Conservation (phyloP, 2,329 filamentous ascomycete genomes). For the Epichloe gansuensis region DNA sequence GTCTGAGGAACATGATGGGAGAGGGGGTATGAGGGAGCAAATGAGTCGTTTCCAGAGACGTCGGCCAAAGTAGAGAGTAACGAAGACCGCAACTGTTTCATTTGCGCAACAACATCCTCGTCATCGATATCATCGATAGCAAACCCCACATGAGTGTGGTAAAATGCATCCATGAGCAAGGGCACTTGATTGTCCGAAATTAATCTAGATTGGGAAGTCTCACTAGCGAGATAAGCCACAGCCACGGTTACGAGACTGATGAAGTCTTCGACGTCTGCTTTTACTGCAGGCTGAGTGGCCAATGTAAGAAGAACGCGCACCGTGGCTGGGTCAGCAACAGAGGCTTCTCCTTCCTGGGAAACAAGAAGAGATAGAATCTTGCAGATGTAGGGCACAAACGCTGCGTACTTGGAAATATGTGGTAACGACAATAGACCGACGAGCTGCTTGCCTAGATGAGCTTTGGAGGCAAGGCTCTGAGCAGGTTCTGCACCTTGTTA, state of each 20-base stretch:
- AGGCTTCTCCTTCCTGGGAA: constrained; percentile 36
- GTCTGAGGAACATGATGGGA: constrained; percentile 27
- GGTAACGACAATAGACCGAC: constrained; percentile 36
- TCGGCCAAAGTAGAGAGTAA: constrained; percentile 40
- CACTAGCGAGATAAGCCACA: constrained; percentile 41
- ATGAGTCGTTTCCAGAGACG: constrained; percentile 36
- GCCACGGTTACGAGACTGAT: constrained; percentile 37
- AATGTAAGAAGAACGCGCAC: constrained; percentile 37
- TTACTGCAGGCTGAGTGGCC: constrained; percentile 27
- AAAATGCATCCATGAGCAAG: constrained; percentile 35
- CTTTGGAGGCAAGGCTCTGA: constrained; percentile 41
- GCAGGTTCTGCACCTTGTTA: constrained; percentile 35
- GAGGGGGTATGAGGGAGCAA: constrained; percentile 29
- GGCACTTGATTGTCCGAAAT: constrained; percentile 26
- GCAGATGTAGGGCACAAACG: constrained; percentile 39
- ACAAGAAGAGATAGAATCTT: constrained; percentile 43
- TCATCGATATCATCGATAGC: constrained; percentile 27
- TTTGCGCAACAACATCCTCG: constrained; percentile 28
- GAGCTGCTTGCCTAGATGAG: constrained; percentile 35
- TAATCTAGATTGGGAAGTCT: constrained; percentile 36
- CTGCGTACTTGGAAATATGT: constrained; percentile 25
- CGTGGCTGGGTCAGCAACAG: constrained; percentile 30
- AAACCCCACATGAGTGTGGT: constrained; percentile 33
- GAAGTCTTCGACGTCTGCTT: constrained; percentile 41
- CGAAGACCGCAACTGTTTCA: constrained; percentile 35